A percentile compares a stretch with the other conserved stretches of the same genome.
These are phyloP conservation scores for Ailanthus altissimus DNA, from an alignment of 345 rosid species.

Conservation along the genomic window DNA sequence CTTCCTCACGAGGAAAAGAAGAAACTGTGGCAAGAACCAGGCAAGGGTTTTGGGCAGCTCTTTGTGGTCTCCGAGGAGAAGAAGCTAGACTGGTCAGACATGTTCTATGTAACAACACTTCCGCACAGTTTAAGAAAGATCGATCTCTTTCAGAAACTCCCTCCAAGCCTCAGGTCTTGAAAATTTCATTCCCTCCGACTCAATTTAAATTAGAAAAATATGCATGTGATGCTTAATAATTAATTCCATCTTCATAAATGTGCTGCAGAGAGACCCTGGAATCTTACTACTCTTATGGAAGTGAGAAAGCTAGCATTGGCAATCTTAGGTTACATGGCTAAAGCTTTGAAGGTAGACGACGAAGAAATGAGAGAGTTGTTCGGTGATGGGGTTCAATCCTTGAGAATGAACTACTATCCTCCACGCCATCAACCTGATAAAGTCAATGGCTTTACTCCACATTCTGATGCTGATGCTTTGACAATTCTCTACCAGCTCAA, in stretches of 20 bases:
- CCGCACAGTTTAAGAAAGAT: slow-evolving; percentile 36
- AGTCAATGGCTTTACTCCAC: slow-evolving; percentile 42
- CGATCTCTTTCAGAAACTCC: slow-evolving; percentile 42
- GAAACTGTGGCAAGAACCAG: slow-evolving; percentile 51
- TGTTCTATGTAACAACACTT: slow-evolving; percentile 45
- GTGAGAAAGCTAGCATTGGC: slow-evolving; percentile 36
- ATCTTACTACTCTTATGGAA: slow-evolving; percentile 40
- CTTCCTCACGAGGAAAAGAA: slow-evolving; percentile 49
- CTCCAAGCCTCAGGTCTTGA: slow-evolving; percentile 42
- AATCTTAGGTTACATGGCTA: slow-evolving; percentile 41
- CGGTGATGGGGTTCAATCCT: slow-evolving; percentile 36
- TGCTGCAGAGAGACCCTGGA: slow-evolving; percentile 51
- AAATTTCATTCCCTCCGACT: neutral
- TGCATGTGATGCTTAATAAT: neutral
- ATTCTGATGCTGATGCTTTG: slow-evolving; percentile 30
- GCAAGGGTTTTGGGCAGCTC: slow-evolving; percentile 56
- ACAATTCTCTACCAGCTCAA: slow-evolving; percentile 23
- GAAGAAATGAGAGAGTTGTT: slow-evolving; percentile 43
- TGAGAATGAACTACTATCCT: slow-evolving; percentile 50
- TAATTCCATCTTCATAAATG: neutral
- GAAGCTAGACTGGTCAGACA: slow-evolving; percentile 62
- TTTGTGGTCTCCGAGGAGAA: slow-evolving; percentile 55
- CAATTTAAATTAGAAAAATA: too few relatives aligned
- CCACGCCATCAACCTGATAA: slow-evolving; percentile 42
- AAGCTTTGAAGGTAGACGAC: slow-evolving; percentile 45